Conservation (phyloP, 192 early-diverging fungal species). For the Backusella liffmaniae region DNA sequence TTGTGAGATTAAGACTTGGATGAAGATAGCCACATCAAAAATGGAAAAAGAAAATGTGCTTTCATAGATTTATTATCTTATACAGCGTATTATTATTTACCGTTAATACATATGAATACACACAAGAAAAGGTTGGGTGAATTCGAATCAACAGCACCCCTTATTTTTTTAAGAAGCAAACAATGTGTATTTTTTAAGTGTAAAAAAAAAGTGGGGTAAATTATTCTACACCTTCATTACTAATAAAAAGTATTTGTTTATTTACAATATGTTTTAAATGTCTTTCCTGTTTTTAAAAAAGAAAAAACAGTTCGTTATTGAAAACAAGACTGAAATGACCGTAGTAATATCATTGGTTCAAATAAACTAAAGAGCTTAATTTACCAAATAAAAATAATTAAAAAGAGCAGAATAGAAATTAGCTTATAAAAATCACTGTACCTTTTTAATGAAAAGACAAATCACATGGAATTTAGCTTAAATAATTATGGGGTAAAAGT, state of each 20-base stretch:
- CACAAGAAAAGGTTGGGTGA: neutral
- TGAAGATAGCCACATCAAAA: neutral
- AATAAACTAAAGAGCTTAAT: neutral
- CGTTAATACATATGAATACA: neutral
- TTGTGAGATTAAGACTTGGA: neutral
- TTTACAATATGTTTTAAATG: neutral
- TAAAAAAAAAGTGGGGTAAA: conserved; percentile 3
- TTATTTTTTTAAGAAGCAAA: neutral
- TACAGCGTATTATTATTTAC: neutral
- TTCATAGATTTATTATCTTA: neutral
- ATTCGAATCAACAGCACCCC: neutral
- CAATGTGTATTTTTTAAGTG: neutral
- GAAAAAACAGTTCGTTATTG: neutral
- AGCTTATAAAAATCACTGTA: too few species aligned
- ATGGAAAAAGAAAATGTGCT: neutral
- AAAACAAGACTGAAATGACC: neutral
- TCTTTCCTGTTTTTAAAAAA: neutral
- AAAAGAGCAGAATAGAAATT: neutral
- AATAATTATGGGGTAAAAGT: neutral
- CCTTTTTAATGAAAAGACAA: too few species aligned
- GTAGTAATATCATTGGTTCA: neutral
- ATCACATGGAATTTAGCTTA: neutral
- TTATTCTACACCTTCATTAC: neutral
- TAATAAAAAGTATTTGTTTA: neutral
- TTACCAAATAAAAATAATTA: neutral